phyloP scores from a whole-genome alignment of 2,329 filamentous ascomycete species.

The Pseudophaeomoniella oleicola region DNA sequence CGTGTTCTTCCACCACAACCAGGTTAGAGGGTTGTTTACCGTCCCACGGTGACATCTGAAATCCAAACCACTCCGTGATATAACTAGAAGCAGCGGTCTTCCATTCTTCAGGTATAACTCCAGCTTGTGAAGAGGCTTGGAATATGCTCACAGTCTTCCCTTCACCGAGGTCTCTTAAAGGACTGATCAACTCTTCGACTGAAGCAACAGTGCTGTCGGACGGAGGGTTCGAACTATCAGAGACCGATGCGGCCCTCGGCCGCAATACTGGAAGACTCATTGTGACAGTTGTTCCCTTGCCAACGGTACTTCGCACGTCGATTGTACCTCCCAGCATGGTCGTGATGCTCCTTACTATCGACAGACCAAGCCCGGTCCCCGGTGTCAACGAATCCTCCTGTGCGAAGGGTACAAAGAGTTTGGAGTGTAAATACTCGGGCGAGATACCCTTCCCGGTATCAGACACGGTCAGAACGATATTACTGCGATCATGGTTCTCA shows the following conservation, averaged over 20 bases:
- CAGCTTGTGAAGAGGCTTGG: not conserved
- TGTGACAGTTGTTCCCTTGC: constrained; percentile 6
- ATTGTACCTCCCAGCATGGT: constrained; percentile 41
- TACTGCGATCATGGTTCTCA: not conserved
- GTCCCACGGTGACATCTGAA: not conserved
- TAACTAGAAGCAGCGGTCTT: not conserved
- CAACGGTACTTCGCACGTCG: constrained; percentile 25
- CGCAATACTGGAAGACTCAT: constrained; percentile 7
- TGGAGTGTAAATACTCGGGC: constrained; percentile 40
- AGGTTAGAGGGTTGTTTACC: not conserved
- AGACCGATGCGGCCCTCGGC: constrained; percentile 5
- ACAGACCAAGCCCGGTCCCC: constrained; percentile 50
- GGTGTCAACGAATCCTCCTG: constrained; percentile 45
- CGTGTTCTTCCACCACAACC: constrained; percentile 6
- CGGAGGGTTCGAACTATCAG: constrained; percentile 5
- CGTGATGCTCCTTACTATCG: constrained; percentile 44
- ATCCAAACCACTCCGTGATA: not conserved
- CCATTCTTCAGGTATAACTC: not conserved
- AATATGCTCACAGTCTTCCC: not conserved
- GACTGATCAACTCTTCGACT: not conserved
- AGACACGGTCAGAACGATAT: constrained; percentile 29
- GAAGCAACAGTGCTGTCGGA: constrained; percentile 5
- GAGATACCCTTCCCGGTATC: constrained; percentile 53
- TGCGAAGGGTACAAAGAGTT: constrained; percentile 45
- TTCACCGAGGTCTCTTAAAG: not conserved